A percentile compares a stretch with the other conserved stretches of the same genome.
Evolutionary conservation across 2,329 filamentous ascomycete genomes (phyloP).

Genomic region (Zymoseptoria passerinii): DNA sequence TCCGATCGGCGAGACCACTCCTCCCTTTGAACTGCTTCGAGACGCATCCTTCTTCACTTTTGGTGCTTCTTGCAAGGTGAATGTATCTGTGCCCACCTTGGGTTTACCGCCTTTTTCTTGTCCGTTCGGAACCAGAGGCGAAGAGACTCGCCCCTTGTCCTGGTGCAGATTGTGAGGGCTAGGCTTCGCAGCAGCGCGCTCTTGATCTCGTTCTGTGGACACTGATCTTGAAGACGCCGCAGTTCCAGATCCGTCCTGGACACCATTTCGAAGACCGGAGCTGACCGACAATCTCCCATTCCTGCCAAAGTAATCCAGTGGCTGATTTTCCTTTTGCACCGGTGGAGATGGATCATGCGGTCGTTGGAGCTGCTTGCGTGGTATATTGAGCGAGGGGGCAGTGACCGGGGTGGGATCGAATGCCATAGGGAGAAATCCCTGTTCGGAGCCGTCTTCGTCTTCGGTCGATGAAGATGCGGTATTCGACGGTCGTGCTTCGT

Average conservation of each 20-base stretch:
- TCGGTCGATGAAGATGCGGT: slow-evolving; percentile 50
- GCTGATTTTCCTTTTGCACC: slow-evolving; percentile 23
- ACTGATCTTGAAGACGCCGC: slow-evolving; percentile 35
- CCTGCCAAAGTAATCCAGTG: slow-evolving; percentile 36
- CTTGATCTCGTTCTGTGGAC: slow-evolving; percentile 37
- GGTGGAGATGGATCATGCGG: slow-evolving; percentile 20
- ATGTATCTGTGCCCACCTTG: slow-evolving; percentile 37
- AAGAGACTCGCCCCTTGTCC: slow-evolving; percentile 58
- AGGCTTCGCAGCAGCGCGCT: slow-evolving; percentile 30
- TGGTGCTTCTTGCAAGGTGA: slow-evolving; percentile 74
- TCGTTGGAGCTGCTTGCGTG: slow-evolving; percentile 21
- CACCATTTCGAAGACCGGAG: slow-evolving; percentile 33
- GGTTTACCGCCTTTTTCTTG: slow-evolving; percentile 42
- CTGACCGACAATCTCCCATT: slow-evolving; percentile 24
- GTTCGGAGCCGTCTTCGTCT: slow-evolving; percentile 48
- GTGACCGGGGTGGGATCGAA: slow-evolving; percentile 41
- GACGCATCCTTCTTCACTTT: slow-evolving; percentile 50
- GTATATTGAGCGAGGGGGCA: slow-evolving; percentile 17
- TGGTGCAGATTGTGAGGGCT: slow-evolving; percentile 91
- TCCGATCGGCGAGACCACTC: slow-evolving; percentile 34
- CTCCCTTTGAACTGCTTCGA: slow-evolving; percentile 39
- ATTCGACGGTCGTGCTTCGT: slow-evolving; percentile 66
- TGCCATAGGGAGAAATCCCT: slow-evolving; percentile 44
- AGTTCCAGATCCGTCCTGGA: slow-evolving; percentile 33
- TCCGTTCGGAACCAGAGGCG: slow-evolving; percentile 20